Evolutionary conservation across 2,329 filamentous ascomycete species (phyloP), one percentile per base, ranked within the genome.

Genomic region (Aspergillus sojae): DNA sequence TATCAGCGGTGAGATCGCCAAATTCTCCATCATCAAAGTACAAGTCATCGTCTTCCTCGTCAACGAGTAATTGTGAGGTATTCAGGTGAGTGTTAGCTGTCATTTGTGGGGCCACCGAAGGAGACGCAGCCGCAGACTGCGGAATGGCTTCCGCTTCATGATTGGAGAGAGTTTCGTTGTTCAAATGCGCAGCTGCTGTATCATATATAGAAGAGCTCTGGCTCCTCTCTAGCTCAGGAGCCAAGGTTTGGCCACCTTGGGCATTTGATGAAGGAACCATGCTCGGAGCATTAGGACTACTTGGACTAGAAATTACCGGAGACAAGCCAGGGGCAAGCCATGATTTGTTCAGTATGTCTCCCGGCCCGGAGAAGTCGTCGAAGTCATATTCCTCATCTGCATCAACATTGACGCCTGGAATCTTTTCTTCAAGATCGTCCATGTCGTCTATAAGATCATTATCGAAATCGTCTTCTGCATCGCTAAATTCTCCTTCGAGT

Each of bases 21-120:
- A 81, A 81, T 59, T 80, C 77, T 28, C 81, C 81, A 68, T 82
- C 81, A 58, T 83, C 80, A 64, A 80, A 83, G 58, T 82, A 83
- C 32, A 83, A 64, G 62, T 83, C 80, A 56, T 81, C 79, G 32
- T 67, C 79, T 48, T 81, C 79, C 36, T 68, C 66, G 9, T 68
- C 62, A 19, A 62, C 66, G 6, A 70, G 28, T 16, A 64, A 32
- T 39, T 68, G 66, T 50, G 63, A 54, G 5, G 39, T 21, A 19
- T 41, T 26, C 19, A 65, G 46, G 1, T 58, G 62, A 28, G 58
- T 57, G 7, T 36, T 46, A 16, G 41, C 11, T 11, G 52, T 52
- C 46, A 46, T 28, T 21, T 61, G 59, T 23, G 56, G 26, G 32
- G 56, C 26, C 21, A 34, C 55, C 7, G 56, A 41, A 30, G 43